Conservation (phyloP, 345 rosid genomes). For the Eucalyptus guilfoylei region DNA sequence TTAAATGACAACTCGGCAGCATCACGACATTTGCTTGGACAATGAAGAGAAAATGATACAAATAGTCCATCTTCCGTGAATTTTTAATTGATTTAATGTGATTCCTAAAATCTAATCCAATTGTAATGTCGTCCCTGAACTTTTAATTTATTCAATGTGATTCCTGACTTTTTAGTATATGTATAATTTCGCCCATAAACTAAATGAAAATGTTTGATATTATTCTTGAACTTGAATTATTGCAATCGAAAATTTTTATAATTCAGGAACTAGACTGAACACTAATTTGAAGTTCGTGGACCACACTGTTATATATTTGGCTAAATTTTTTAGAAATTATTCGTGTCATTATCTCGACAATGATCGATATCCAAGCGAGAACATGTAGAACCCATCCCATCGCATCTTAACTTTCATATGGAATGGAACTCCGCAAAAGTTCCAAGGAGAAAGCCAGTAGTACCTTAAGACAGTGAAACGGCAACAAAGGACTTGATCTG, state of each 20-base stretch:
- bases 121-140: accelerated
- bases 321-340: too few relatives aligned
- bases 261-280: accelerated
- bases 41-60: too few relatives aligned
- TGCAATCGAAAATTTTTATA: accelerated
- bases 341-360: accelerated
- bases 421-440: background rate
- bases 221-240: too few relatives aligned
- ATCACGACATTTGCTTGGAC: background rate
- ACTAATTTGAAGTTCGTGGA: accelerated
- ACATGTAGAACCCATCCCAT: background rate
- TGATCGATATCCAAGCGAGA: background rate
- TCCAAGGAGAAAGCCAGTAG: background rate
- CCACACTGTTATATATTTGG: accelerated
- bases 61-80: accelerated
- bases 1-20: background rate
- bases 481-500: too few relatives aligned
- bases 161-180: accelerated
- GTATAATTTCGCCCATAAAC: too few relatives aligned
- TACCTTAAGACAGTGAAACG: background rate
- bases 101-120: accelerated
- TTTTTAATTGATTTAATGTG: too few relatives aligned
- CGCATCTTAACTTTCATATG: background rate
- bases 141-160: accelerated
- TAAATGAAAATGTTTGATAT: accelerated